Base-by-base conservation (phyloP, 2,329 filamentous ascomycete species). In the Aaosphaeria arxii region DNA sequence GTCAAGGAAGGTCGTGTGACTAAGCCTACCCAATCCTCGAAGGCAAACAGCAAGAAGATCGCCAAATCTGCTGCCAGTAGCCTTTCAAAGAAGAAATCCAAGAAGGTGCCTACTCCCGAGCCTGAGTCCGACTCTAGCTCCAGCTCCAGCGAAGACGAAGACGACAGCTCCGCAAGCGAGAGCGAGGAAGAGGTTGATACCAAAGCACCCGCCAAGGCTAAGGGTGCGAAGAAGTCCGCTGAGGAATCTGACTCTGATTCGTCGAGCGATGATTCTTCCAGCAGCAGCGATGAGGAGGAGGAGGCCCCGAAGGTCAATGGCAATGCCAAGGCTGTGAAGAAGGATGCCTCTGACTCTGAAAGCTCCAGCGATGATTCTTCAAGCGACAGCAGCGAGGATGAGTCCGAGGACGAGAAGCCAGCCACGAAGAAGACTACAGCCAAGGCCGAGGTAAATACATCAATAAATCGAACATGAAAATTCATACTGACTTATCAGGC, bases 1-100 rank as follows among this genome's bases (percentile, higher is more conserved):
- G 83, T 85, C 72, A 89, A 88, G 78, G 79, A 78, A 60, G 84
- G 78, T 58, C 81, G 81, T 56, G 78, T 88, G 62, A 81, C 80
- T 74, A 91, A 90, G 78, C 68, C 84, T 45, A 76, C 81, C 52
- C 78, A 86, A 70, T 80, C 79, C 56, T 73, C 83, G 66, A 86
- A 84, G 74, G 73, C 78, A 52, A 87, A 87, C 77, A 79, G 82
- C 61, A 87, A 87, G 78, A 77, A 84, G 55, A 67, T 82, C 48
- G 83, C 83, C 60, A 87, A 88, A 79, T 59, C 67, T 46, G 63
- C 59, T 45, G 62, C 59, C 46, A 54, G 57, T 44, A 58, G 46
- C 44, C 13, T 11, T 31, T 30, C 9, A 59, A 78, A 78, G 68
- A 75, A 77, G 74, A 79, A 79, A 70, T 64, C 65, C 50, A 73